Evolutionary conservation across 2,329 filamentous ascomycete genomes (phyloP).

Genomic region (Sarocladium oryzae): DNA sequence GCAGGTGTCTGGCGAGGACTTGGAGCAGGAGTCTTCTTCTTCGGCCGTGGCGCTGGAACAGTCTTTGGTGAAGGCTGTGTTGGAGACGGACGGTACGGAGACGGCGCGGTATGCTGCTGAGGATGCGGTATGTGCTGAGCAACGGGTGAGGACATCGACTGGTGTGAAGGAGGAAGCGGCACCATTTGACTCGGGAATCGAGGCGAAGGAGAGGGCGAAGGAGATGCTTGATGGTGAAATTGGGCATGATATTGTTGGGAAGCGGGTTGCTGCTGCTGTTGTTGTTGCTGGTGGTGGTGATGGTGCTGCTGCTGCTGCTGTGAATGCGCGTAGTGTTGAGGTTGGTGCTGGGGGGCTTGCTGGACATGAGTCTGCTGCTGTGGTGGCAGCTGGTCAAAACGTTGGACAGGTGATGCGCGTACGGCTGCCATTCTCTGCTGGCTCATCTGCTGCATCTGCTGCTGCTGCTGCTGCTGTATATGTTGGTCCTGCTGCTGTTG

Average conservation of each 20-base stretch:
- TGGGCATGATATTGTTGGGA: constrained; percentile 18
- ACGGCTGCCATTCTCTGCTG: constrained; percentile 15
- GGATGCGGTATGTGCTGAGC: not conserved
- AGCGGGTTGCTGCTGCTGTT: constrained; percentile 8
- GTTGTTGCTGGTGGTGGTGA: not conserved
- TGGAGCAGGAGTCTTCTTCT: not conserved
- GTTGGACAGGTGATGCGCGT: not conserved
- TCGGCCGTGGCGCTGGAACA: not conserved
- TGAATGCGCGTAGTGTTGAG: constrained; percentile 16
- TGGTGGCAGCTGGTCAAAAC: constrained; percentile 6
- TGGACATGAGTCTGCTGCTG: constrained; percentile 14
- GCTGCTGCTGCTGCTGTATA: constrained; percentile 12
- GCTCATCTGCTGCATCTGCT: constrained; percentile 16
- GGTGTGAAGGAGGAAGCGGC: not conserved
- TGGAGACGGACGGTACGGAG: constrained; percentile 5
- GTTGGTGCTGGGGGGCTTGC: constrained; percentile 22
- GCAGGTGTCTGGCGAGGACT: not conserved
- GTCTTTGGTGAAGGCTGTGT: constrained; percentile 5
- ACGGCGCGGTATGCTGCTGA: not conserved
- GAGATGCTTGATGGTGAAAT: constrained; percentile 6
- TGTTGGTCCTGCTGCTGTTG: constrained; percentile 28
- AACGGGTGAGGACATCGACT: not conserved
- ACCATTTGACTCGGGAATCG: constrained; percentile 8
- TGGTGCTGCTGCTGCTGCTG: constrained; percentile 18
- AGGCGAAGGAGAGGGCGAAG: not conserved